phyloP scores from a whole-genome alignment of 2,329 filamentous ascomycete species.

The Rhinocladiella similis region DNA sequence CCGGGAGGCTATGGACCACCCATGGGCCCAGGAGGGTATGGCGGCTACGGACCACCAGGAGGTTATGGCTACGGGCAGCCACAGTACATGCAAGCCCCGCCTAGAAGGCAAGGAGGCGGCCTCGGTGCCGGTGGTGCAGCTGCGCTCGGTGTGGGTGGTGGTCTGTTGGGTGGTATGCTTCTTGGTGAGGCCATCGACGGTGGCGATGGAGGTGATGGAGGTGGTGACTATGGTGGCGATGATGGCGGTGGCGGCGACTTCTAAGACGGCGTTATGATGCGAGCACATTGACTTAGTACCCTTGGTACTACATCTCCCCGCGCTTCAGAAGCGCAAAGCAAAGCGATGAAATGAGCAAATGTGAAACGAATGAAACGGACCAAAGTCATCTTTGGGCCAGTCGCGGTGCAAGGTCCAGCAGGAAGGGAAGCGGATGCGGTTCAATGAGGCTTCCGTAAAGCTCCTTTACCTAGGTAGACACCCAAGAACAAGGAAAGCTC shows the following conservation, averaged over 20 bases:
- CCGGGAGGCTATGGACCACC: constrained; percentile 14
- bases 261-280: background rate
- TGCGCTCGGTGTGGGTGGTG: constrained; percentile 77
- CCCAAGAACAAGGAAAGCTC: too few relatives aligned
- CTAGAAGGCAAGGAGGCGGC: constrained; percentile 42
- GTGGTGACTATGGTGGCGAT: constrained; percentile 26
- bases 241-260: constrained; percentile 7
- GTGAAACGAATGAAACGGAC: too few relatives aligned
- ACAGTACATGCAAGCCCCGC: constrained; percentile 36
- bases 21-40: constrained; percentile 18
- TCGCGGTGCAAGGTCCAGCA: too few relatives aligned
- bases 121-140: constrained; percentile 73
- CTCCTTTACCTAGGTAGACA: too few relatives aligned
- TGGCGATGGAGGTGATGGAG: constrained; percentile 44
- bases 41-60: constrained; percentile 29
- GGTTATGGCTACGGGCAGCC: constrained; percentile 32
- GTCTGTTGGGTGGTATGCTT: constrained; percentile 74
- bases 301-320: too few relatives aligned
- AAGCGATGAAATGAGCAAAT: too few relatives aligned
- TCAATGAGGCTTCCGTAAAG: too few relatives aligned
- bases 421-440: too few relatives aligned
- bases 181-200: constrained; percentile 68
- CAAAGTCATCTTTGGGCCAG: too few relatives aligned
- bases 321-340: too few relatives aligned
- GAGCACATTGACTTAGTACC: too few relatives aligned